Evolutionary conservation across 1,284 basidiomycete species (phyloP), one percentile per base, ranked within the genome.

Genomic region (Tausonia pullulans): DNA sequence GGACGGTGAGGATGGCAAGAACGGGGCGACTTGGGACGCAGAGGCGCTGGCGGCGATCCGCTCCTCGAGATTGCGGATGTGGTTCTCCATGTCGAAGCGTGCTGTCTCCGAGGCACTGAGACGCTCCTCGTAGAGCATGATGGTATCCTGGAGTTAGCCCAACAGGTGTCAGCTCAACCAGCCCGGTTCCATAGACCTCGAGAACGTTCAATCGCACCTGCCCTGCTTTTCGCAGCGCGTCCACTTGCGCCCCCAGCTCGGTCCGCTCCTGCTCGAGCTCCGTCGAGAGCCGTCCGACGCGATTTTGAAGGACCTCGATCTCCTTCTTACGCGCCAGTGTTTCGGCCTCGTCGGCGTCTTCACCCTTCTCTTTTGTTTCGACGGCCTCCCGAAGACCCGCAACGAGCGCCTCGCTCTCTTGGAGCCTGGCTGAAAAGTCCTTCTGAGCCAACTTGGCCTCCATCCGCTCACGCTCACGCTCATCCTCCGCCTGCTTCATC

Each of bases 91-190:
- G 69, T 91, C 88, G 71, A 90, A 90, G 60, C 87, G 83, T 69
- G 83, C 81, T 39, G 79, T 78, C 70, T 92, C 87, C 13, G 84
- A 82, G 2, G 79, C 80, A 65, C 82, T 86, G 39, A 94, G 79
- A 48, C 87, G 84, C 71, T 92, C 90, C 77, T 98, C 93, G 72
- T 96, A 96, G 48, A 95, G 79, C 48, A 88, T 88, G 69, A 93
- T 92, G 0, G 89, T 92, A 82, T 92, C 88, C 87, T 91, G 68
- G 55, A 64, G 57, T 67, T 67, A 40, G 45, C 56, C 9, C 48
- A 43, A 60, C 9, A 27, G 46, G 2, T 40, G 39, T 54, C 16
- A 43, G 43, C 7, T 39, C 39, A 55, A 11, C 16, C 27, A 27
- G 27, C 27, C 27, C 27, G 27, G 27, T 13, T 10, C 39, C 60